A percentile compares a stretch with the other conserved stretches of the same genome.
Evolutionary conservation across 2,329 filamentous ascomycete genomes (phyloP).

Genomic region (Mycosphaerella arachidis): DNA sequence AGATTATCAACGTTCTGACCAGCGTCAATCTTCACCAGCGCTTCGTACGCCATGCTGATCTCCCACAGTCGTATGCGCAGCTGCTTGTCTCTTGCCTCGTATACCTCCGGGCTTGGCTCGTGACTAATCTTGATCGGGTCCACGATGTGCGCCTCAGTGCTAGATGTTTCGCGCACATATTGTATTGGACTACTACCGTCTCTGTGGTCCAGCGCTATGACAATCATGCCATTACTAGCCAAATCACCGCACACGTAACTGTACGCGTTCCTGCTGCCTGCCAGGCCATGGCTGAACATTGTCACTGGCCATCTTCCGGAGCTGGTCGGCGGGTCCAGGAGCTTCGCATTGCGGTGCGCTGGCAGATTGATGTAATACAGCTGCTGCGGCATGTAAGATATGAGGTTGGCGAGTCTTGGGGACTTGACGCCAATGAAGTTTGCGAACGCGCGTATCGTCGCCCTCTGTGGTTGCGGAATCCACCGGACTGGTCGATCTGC

Average conservation of each 20-base stretch:
- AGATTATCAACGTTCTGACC: conserved; percentile 47
- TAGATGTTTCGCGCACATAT: conserved; percentile 59
- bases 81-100: conserved; percentile 64
- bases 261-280: conserved; percentile 76
- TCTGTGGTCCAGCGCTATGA: conserved; percentile 76
- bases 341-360: conserved; percentile 64
- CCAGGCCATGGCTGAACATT: conserved; percentile 82
- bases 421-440: conserved; percentile 65
- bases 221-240: conserved; percentile 74
- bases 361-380: conserved; percentile 71
- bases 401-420: conserved; percentile 22
- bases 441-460: conserved; percentile 70
- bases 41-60: conserved; percentile 65
- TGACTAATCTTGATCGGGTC: conserved; percentile 54
- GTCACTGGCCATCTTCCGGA: conserved; percentile 69
- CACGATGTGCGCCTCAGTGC: conserved; percentile 38
- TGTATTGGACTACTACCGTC: conserved; percentile 76
- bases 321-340: conserved; percentile 48
- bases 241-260: conserved; percentile 76
- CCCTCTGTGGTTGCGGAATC: conserved; percentile 72
- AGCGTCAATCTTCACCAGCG: conserved; percentile 61
- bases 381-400: conserved; percentile 52
- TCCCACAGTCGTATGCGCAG: conserved; percentile 75
- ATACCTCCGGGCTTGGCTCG: conserved; percentile 56
- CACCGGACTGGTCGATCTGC: conserved; percentile 62